Conservation (phyloP, 2,329 filamentous ascomycete species). For the Triangularia verruculosa region DNA sequence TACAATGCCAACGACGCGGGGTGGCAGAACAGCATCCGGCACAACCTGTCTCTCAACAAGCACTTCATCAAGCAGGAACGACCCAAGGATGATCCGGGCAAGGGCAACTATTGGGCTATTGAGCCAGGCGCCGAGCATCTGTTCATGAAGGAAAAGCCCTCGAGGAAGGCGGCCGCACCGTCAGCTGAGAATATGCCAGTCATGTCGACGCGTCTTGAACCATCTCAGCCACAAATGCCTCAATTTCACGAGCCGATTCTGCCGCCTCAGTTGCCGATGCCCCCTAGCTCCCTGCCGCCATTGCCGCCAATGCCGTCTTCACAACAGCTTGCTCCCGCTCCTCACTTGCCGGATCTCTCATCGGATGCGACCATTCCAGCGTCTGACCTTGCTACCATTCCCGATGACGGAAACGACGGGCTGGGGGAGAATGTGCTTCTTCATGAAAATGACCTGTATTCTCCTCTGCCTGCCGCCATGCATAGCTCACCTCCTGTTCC, state of each 20-base stretch:
- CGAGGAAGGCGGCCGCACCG: conserved; percentile 52
- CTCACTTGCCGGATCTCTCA: conserved; percentile 54
- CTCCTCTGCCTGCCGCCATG: conserved; percentile 68
- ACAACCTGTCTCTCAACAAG: conserved; percentile 96
- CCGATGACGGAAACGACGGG: conserved; percentile 51
- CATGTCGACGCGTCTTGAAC: conserved; percentile 56
- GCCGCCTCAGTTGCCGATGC: conserved; percentile 42
- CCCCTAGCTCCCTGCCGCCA: conserved; percentile 37
- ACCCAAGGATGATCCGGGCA: conserved; percentile 94
- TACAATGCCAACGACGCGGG: conserved; percentile 82
- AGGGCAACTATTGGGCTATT: conserved; percentile 97
- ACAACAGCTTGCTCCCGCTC: conserved; percentile 22
- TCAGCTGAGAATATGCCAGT: conserved; percentile 57
- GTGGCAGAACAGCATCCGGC: conserved; percentile 99
- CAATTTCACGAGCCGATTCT: conserved; percentile 46
- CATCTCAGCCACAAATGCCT: conserved; percentile 40
- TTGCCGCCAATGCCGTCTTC: conserved; percentile 32
- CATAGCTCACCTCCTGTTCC: conserved; percentile 88
- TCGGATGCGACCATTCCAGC: conserved; percentile 76
- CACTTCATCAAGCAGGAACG: conserved; percentile 93
- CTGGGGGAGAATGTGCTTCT: conserved; percentile 38
- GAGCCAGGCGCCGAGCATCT: conserved; percentile 83
- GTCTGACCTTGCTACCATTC: conserved; percentile 57
- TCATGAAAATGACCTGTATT: conserved; percentile 57
- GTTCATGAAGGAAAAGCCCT: conserved; percentile 83